Percentiles rank a stretch among this genome's conserved stretches.
Evolutionary conservation across 1,284 basidiomycete species (phyloP).

Genomic region (Laetiporus sulphureus): DNA sequence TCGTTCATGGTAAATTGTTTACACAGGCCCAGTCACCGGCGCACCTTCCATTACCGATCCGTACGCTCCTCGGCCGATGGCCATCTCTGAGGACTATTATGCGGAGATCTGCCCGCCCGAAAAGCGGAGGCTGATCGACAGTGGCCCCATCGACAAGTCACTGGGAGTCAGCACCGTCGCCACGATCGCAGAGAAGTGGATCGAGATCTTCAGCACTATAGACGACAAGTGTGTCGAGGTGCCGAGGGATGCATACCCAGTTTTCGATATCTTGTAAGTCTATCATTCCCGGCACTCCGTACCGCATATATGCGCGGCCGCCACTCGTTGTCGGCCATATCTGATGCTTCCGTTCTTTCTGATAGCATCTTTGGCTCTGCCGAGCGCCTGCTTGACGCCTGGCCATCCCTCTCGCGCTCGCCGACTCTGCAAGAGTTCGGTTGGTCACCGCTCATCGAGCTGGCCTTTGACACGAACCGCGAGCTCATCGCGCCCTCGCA

Average conservation of each 20-base stretch:
- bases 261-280: conserved; percentile 19
- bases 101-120: conserved; percentile 8
- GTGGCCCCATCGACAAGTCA: conserved; percentile 3
- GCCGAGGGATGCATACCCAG: background rate
- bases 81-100: conserved; percentile 11
- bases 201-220: conserved; percentile 6
- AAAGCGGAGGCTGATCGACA: conserved; percentile 1
- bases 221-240: conserved; percentile 2
- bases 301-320: too few species aligned
- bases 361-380: conserved; percentile 40
- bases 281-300: background rate
- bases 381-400: conserved; percentile 37
- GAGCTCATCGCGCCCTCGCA: conserved; percentile 34
- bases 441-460: conserved; percentile 56
- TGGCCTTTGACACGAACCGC: conserved; percentile 44
- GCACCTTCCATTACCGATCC: conserved; percentile 28
- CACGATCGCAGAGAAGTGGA: conserved; percentile 13
- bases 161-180: conserved; percentile 1
- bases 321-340: background rate
- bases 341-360: background rate
- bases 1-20: background rate
- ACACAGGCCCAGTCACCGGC: conserved; percentile 44
- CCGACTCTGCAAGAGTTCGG: conserved; percentile 44
- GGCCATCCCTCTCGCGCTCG: conserved; percentile 38
- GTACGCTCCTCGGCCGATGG: conserved; percentile 10